Evolutionary conservation across 2,329 filamentous ascomycete genomes (phyloP), one percentile per base, ranked within the genome.

Genomic region (Albophoma yamanashiensis): DNA sequence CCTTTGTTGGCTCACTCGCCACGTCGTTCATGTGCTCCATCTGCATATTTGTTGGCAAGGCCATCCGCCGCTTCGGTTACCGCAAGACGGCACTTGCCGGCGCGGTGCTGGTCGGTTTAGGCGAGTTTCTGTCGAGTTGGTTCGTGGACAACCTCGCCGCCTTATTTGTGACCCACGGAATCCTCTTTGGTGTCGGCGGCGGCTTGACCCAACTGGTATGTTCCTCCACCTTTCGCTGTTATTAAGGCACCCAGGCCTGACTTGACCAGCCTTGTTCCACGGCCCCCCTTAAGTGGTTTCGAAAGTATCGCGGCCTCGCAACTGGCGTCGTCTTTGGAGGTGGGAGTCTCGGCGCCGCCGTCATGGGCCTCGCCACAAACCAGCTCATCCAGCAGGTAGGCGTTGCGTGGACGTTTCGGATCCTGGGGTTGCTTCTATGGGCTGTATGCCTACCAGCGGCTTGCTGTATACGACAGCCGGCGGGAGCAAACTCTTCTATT

Each of bases 281-380:
- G 1, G 67, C 67, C 0, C 67, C 67, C 1, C 59, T 69, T 40
- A 62, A 64, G 38, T 64, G 67, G 62, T 69, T 70, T 56, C 60
- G 61, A 22, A 67, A 65, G n/a, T 65, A 64, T 42, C 66, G 65
- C 1, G 67, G 67, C n/a, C 62, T 70, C 11, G 67, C 67, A 1
- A 68, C 67, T 20, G 67, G 67, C 5, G 64, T 69, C 42, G 67
- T 69, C n/a, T 69, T 68, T 25, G 66, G 67, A 5, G 67, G 64
- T 7, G 67, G 66, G 2, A 68, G 67, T 22, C 59, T 70, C 1
- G 68, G 68, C 4, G 67, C 67, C 1, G 67, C 67, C 1, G 66
- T 68, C 40, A 67, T 69, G 64, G 66, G 65, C 20, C 64, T 69
- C 22, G 65, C 62, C 0, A 63, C 65, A 7, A 62, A 65, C 25